Base-by-base conservation (phyloP, 495 filamentous ascomycete genomes). In the Trichocladium uniseriatum region DNA sequence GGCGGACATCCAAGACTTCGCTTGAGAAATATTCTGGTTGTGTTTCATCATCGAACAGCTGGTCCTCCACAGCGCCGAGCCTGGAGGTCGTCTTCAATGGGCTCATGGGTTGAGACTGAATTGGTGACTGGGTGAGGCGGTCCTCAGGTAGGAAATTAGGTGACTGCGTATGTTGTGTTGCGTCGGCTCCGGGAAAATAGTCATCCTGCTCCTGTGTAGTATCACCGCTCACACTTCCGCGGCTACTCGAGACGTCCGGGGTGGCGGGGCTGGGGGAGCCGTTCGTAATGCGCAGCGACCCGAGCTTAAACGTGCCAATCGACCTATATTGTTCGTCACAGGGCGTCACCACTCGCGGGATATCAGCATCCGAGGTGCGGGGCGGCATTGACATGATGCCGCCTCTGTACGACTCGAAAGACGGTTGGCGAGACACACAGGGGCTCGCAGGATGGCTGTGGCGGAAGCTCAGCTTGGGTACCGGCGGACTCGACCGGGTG, bases 231-330 rank as follows among this genome's bases (percentile, higher is more conserved):
- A 29, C 19, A 13, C 38, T 38, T 21, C 35, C 43, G 1, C 61
- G 60, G 21, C 55, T 60, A 43, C 58, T 62, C 32, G 56, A 58
- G 8, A 48, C 16, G 41, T 66, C 68, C 8, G 71, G 67, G 24
- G 69, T 73, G 14, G 38, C 35, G 2, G 73, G 72, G 39, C 70
- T 72, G 6, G 69, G 73, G n/a, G 70, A 59, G 16, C 78, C 78
- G 57, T 81, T 81, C 21, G 70, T 75, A 45, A 81, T 80, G 42
- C 76, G 70, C 48, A 81, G 57, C 5, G 76, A 75, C 3, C 78
- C 78, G 18, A 75, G 68, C 54, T 79, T 80, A 55, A 79, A 80
- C 19, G 69, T 78, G 19, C 78, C 78, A 47, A 77, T 74, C 19
- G 75, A 74, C 55, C 68, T 65, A 46, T 77, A 77, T n/a, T 73